Evolutionary conservation across 2,329 filamentous ascomycete genomes (phyloP).

Genomic region (Nectriaceae sp.): DNA sequence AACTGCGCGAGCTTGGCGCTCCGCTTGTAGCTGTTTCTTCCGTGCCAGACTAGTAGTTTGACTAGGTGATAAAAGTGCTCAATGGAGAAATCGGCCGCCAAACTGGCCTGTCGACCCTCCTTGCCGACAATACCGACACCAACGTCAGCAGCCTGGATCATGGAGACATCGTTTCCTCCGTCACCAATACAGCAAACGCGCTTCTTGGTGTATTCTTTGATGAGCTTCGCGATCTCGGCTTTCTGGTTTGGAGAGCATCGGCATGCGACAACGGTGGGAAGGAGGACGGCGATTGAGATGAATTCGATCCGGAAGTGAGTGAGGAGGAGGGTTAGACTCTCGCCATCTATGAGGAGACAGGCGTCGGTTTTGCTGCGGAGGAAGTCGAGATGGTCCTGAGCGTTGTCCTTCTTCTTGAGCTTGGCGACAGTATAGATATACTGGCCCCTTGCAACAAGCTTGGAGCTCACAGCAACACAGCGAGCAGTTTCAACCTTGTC

Average conservation of each 20-base stretch:
- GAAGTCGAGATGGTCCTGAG: constrained; percentile 86
- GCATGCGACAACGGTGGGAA: constrained; percentile 93
- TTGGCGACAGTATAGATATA: constrained; percentile 93
- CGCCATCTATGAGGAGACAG: constrained; percentile 91
- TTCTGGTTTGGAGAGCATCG: constrained; percentile 97
- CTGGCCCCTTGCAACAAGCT: constrained; percentile 89
- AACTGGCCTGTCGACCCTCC: constrained; percentile 89
- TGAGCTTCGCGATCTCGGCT: constrained; percentile 87
- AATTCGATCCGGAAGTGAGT: constrained; percentile 82
- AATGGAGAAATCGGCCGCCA: constrained; percentile 96
- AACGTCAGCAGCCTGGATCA: constrained; percentile 98
- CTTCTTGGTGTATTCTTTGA: constrained; percentile 89
- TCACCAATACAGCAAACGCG: constrained; percentile 97
- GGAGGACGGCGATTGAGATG: constrained; percentile 80
- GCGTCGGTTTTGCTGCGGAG: constrained; percentile 83
- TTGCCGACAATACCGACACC: constrained; percentile 98
- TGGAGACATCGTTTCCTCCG: constrained; percentile 96
- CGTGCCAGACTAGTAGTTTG: constrained; percentile 98
- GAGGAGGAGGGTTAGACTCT: constrained; percentile 82
- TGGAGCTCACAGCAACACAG: constrained; percentile 93
- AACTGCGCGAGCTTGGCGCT: constrained; percentile 96
- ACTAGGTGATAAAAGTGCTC: constrained; percentile 94
- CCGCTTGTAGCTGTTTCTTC: constrained; percentile 94
- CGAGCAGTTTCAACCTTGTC: constrained; percentile 98
- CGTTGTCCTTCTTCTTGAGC: constrained; percentile 79